phyloP scores from a whole-genome alignment of 129 eudicot species.

The Helianthus tuberosus region DNA sequence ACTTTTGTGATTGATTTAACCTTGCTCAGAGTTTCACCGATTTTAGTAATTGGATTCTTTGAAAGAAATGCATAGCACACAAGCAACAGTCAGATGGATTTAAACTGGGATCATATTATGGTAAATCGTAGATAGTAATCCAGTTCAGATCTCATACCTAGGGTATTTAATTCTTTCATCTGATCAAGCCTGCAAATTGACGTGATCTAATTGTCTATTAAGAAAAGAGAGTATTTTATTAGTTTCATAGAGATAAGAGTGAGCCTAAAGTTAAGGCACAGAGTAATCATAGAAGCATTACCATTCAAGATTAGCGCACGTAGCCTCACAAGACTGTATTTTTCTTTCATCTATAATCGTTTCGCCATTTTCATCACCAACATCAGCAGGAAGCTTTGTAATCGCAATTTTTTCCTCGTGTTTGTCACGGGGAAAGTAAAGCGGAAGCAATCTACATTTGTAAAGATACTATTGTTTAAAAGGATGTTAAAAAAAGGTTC shows the following conservation, averaged over 20 bases:
- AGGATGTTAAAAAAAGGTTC: too few relatives aligned
- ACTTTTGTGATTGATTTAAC: constrained; percentile 78
- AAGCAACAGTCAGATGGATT: constrained; percentile 8
- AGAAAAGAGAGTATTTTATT: constrained; percentile 17
- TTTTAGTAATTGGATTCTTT: constrained; percentile 73
- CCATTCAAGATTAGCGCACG: constrained; percentile 92
- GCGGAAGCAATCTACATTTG: constrained; percentile 78
- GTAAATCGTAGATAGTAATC: constrained; percentile 6
- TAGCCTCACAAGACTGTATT: constrained; percentile 64
- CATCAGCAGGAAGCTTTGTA: constrained; percentile 96
- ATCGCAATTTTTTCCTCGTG: constrained; percentile 82
- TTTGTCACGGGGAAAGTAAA: constrained; percentile 93
- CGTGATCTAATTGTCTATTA: constrained; percentile 78
- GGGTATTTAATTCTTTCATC: constrained; percentile 83
- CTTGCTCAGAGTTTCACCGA: constrained; percentile 65
- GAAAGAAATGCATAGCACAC: constrained; percentile 74
- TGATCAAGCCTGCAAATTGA: constrained; percentile 78
- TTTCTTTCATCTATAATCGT: constrained; percentile 94
- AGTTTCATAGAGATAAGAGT: constrained; percentile 1
- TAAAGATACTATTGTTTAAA: neutral
- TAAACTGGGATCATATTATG: constrained; percentile 18
- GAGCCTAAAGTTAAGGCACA: constrained; percentile 1
- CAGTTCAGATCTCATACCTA: constrained; percentile 49
- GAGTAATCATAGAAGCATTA: constrained; percentile 27
- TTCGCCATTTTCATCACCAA: constrained; percentile 99